Evolutionary conservation across 441 rosid species (phyloP).

Genomic region (Gossypium gossypioides): DNA sequence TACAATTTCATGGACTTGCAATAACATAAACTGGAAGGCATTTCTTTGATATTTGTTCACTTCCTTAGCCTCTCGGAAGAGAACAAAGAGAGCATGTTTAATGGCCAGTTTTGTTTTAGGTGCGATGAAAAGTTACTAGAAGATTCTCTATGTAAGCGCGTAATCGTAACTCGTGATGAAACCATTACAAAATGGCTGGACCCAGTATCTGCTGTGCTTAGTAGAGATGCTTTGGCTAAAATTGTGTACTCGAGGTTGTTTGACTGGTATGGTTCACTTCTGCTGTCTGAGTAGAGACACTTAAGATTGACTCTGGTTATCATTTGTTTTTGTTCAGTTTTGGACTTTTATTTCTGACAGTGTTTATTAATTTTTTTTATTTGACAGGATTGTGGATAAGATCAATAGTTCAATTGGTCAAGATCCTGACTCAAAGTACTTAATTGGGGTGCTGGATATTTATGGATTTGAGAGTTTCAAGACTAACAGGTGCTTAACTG

Average conservation of each 20-base stretch:
- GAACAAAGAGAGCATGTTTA: constrained; percentile 19
- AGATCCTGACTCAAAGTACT: constrained; percentile 70
- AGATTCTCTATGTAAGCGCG: constrained; percentile 91
- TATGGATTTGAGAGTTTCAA: constrained; percentile 98
- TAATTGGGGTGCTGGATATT: constrained; percentile 92
- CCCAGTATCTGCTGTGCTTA: constrained; percentile 75
- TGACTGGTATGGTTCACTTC: constrained; percentile 60
- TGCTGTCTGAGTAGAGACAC: constrained; percentile 9
- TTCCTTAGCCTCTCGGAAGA: constrained; percentile 6
- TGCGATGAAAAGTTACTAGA: constrained; percentile 77
- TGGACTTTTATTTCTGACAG: constrained; percentile 8
- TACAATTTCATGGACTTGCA: constrained; percentile 12
- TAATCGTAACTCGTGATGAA: constrained; percentile 94
- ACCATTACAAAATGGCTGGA: constrained; percentile 92
- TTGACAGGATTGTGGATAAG: constrained; percentile 74
- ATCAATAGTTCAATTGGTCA: constrained; percentile 86
- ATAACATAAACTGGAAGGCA: neutral
- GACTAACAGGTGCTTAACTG: constrained; percentile 92
- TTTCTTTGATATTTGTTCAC: constrained; percentile 9
- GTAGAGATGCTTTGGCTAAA: constrained; percentile 94
- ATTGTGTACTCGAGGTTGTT: constrained; percentile 79
- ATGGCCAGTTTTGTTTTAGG: constrained; percentile 32
- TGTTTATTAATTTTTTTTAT: constrained; percentile 10
- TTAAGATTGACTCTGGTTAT: constrained; percentile 10
- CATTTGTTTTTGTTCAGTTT: constrained; percentile 12